These are phyloP conservation scores for Withania somnifera DNA, from an alignment of 305 asterid species.

Conservation along the genomic window DNA sequence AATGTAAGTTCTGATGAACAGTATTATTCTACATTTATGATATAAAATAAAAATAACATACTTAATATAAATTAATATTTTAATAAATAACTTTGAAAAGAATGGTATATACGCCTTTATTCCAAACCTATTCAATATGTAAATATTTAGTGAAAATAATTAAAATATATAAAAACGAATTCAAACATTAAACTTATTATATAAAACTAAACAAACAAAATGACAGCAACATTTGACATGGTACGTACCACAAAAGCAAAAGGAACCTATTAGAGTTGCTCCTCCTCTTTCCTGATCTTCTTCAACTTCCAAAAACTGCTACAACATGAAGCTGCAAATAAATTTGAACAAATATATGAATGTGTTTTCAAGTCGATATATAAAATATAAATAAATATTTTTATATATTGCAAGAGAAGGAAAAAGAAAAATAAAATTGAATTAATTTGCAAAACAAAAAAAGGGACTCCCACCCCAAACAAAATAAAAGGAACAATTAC, in stretches of 20 bases:
- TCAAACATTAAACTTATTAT: too few relatives aligned
- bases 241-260: neutral
- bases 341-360: neutral
- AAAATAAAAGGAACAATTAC: neutral
- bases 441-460: neutral
- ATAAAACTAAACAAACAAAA: neutral
- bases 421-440: neutral
- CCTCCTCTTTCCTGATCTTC: neutral
- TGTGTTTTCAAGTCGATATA: neutral
- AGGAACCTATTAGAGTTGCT: neutral
- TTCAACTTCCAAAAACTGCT: neutral
- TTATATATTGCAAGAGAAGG: neutral
- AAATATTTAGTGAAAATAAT: too few relatives aligned
- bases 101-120: too few relatives aligned
- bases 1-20: too few relatives aligned
- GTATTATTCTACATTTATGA: too few relatives aligned
- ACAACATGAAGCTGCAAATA: neutral
- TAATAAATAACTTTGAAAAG: too few relatives aligned
- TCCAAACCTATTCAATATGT: too few relatives aligned
- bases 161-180: too few relatives aligned
- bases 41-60: too few relatives aligned
- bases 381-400: neutral
- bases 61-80: too few relatives aligned
- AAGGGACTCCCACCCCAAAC: too few relatives aligned
- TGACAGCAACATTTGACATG: neutral